Conservation (phyloP, 805 yeast species). For the Suhomyces tanzawaensis region DNA sequence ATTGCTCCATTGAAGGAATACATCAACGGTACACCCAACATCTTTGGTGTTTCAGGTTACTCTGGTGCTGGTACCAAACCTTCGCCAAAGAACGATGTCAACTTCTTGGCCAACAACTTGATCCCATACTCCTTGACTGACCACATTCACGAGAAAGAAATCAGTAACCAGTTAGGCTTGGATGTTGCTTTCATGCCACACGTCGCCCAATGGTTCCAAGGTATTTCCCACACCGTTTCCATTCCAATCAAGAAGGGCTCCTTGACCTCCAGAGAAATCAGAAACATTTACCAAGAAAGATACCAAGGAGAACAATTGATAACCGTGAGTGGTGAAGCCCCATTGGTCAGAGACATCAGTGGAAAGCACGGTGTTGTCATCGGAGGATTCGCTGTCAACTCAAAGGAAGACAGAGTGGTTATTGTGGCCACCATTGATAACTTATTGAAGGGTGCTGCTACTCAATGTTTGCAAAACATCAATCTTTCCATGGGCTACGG, state of each 20-base stretch:
- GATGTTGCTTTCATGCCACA: constrained; percentile 92
- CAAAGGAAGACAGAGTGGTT: constrained; percentile 85
- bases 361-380: constrained; percentile 94
- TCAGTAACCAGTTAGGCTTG: constrained; percentile 73
- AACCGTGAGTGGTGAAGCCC: constrained; percentile 86
- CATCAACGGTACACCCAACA: constrained; percentile 69
- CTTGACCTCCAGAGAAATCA: constrained; percentile 75
- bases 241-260: constrained; percentile 73
- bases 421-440: constrained; percentile 95
- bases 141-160: constrained; percentile 95
- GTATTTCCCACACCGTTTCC: constrained; percentile 87
- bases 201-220: constrained; percentile 99
- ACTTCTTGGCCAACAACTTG: constrained; percentile 72
- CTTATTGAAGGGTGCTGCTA: constrained; percentile 95
- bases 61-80: constrained; percentile 99
- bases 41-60: constrained; percentile 96
- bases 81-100: constrained; percentile 87
- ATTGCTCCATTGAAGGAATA: constrained; percentile 80
- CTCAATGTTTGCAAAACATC: constrained; percentile 96
- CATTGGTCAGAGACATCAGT: constrained; percentile 84
- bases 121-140: constrained; percentile 95
- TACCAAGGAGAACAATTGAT: constrained; percentile 85
- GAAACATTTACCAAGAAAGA: constrained; percentile 82
- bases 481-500: constrained; percentile 86
- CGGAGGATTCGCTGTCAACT: constrained; percentile 94